Base-by-base conservation (phyloP, 2,329 filamentous ascomycete species). In the Colletotrichum higginsianum region DNA sequence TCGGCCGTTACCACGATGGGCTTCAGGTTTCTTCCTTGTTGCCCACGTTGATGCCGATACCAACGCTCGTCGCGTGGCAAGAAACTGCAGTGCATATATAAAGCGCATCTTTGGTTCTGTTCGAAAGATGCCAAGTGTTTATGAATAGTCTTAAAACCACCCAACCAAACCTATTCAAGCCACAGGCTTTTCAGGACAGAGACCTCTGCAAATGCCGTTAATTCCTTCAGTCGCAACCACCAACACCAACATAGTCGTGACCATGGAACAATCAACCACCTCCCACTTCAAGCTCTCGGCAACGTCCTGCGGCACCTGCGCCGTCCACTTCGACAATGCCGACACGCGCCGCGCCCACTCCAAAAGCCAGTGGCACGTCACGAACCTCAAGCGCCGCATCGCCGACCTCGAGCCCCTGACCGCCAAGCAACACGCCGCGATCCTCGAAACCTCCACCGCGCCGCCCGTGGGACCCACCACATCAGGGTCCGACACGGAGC, bases 241-340 rank as follows among this genome's bases (percentile, higher is more conserved):
- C 68, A 61, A 30, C 49, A 38, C 18, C 8, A 53, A 15, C 58
- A 56, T 56, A 3, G 13, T 40, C 46, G 11, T 53, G 23, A 23
- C 4, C 21, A 72, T 69, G 69, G 65, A 72, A 15, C 57, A 55
- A 8, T 2, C 47, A 23, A 42, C 0, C 52, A 60, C 42, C 8
- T 72, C 70, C 13, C 66, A 66, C 12, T 72, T 72, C 61, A 72
- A 71, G 61, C 70, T 72, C n/a, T 61, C 70, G 1, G 47, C 66
- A 2, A 71, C 66, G 0, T 71, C 62, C 12, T 72, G 70, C 46
- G 67, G 67, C 55, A 66, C 70, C 26, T 72, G 70, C 55, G 38
- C 40, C 35, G 67, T 72, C 35, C 57, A 61, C 16, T 72, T 72
- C 44, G 55, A 72, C 60, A 72, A 12, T 4, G 18, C 61, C 2